Evolutionary conservation across 192 early-diverging fungal genomes (phyloP), one percentile per base, ranked within the genome.

Genomic region (Ramicandelaber brevisporus): DNA sequence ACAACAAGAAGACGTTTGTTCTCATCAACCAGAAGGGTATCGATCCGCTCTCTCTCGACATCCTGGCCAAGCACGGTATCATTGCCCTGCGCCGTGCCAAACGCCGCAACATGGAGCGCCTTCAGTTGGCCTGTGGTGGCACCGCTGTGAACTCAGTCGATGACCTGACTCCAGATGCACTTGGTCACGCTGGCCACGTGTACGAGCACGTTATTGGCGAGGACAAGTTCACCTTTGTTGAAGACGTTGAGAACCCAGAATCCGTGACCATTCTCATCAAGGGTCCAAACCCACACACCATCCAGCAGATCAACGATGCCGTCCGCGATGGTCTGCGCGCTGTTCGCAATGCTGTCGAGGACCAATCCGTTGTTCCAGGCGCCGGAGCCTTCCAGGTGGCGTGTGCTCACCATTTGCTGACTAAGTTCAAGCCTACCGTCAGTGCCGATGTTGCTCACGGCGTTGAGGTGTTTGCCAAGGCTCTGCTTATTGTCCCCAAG

Each of bases 21-120:
- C 59, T 98, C 24, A 73, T 98, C 50, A 98, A 98, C 66, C 93
- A 98, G 49, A 98, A 98, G 67, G 93, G 93, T 29, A 88, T 98
- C 37, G 93, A 98, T 42, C 93, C 93, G 13, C 57, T 98, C 29
- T 87, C 84, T 34, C 61, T 98, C 30, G 93, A 98, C 55, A 62
- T 96, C 13, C 59, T 98, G 40, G 83, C 83, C 38, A 95, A 96
- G 65, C 70, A 96, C 43, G 65, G 65, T 32, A 96, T 98, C 50
- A 43, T 98, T 26, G 89, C 85, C 6, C 60, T 98, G 22, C 72
- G 93, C 31, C 65, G 93, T 26, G 93, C 89, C 32, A 98, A 98
- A 69, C 68, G 93, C 48, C 72, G 93, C 52, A 98, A 98, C 63
- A 96, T 96, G 89, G 93, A 98, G 56, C 71, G 90, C 22, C 66